These are phyloP conservation scores for Reutealis trisperma DNA, from an alignment of 345 rosid species.

Conservation along the genomic window DNA sequence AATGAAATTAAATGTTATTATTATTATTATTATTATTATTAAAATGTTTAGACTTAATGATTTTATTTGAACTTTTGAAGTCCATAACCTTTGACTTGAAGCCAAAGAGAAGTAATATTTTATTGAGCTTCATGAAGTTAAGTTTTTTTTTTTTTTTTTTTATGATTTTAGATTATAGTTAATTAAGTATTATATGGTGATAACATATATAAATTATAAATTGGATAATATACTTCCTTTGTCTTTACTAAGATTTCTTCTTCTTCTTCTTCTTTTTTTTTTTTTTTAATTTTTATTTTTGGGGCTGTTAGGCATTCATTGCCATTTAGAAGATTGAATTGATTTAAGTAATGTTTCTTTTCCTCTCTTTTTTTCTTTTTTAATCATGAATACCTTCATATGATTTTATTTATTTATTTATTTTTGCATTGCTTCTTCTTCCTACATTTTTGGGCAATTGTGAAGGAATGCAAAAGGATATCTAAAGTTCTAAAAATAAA, in stretches of 20 bases:
- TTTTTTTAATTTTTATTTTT: too few relatives aligned
- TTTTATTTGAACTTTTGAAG: conserved; percentile 18
- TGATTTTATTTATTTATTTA: too few relatives aligned
- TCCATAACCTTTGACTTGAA: conserved; percentile 38
- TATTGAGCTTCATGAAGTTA: conserved; percentile 12
- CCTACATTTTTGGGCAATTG: not conserved
- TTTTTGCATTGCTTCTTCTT: too few relatives aligned
- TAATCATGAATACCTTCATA: not conserved
- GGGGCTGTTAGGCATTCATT: not conserved
- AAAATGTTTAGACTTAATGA: conserved; percentile 22
- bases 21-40: too few relatives aligned
- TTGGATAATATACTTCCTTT: conserved; percentile 29
- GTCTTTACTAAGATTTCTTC: conserved; percentile 25
- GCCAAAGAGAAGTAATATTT: conserved; percentile 29
- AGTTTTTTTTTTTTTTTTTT: not conserved
- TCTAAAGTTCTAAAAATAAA: too few relatives aligned
- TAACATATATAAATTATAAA: not conserved
- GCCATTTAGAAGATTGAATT: not conserved
- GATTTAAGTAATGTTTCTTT: too few relatives aligned
- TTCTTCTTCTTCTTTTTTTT: too few relatives aligned
- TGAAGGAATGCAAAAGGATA: not conserved
- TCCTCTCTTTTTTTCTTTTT: too few relatives aligned
- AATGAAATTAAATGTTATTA: not conserved
- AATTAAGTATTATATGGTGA: not conserved
- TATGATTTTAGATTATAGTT: not conserved